phyloP scores from a whole-genome alignment of 2,329 filamentous ascomycete species.

The Verticillium albo-atrum region DNA sequence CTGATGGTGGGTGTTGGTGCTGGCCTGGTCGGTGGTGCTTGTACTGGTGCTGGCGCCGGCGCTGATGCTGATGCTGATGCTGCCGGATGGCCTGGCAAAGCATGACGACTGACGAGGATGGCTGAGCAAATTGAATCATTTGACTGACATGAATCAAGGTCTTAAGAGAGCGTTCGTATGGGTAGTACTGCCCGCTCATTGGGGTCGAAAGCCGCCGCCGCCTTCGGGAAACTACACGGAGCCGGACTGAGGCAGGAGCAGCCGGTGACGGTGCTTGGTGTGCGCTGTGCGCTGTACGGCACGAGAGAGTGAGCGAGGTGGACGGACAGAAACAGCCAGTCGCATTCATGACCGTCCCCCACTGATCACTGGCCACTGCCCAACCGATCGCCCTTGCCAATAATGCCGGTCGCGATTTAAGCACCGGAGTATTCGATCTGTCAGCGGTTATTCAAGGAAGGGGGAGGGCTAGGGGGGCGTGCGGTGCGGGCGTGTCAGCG shows the following conservation, averaged over 20 bases:
- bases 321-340: neutral
- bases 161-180: too few relatives aligned
- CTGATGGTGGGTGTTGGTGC: neutral
- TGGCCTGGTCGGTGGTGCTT: too few relatives aligned
- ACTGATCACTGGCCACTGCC: too few relatives aligned
- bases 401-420: neutral
- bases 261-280: neutral
- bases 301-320: neutral
- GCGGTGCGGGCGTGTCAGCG: neutral
- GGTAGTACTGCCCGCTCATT: too few relatives aligned
- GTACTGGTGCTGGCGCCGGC: too few relatives aligned
- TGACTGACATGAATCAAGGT: too few relatives aligned
- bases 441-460: neutral
- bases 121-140: neutral
- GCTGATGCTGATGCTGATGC: neutral
- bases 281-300: neutral
- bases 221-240: too few relatives aligned
- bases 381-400: neutral
- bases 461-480: neutral
- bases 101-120: neutral
- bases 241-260: neutral
- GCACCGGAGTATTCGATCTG: neutral
- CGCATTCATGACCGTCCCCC: neutral
- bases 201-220: too few relatives aligned
- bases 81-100: neutral